Evolutionary conservation across 2,329 filamentous ascomycete species (phyloP).

Genomic region (Elsinoe ampelina): DNA sequence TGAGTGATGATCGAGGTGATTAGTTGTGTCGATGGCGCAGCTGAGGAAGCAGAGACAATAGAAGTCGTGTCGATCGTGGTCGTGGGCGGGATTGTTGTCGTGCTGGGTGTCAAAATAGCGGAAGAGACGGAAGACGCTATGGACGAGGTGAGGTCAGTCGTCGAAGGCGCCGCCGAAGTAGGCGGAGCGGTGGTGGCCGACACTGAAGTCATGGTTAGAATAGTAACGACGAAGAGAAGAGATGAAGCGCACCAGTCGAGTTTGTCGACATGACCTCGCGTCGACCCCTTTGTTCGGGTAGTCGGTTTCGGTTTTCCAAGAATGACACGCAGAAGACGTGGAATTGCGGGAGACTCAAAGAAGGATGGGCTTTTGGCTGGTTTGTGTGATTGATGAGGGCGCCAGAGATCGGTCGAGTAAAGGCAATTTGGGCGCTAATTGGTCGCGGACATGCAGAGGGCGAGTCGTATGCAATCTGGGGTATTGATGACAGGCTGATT

Average conservation of each 20-base stretch:
- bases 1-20: conserved; percentile 21
- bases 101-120: conserved; percentile 14
- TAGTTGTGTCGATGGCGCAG: conserved; percentile 18
- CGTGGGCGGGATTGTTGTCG: conserved; percentile 15
- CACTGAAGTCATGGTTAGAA: conserved; percentile 9
- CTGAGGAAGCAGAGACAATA: conserved; percentile 18
- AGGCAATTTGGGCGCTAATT: conserved; percentile 8
- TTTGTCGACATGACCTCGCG: conserved; percentile 13
- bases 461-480: neutral
- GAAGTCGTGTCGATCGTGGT: conserved; percentile 18
- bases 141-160: conserved; percentile 14
- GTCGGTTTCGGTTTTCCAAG: neutral
- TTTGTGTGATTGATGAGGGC: neutral
- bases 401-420: conserved; percentile 7
- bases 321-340: neutral
- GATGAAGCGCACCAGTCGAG: conserved; percentile 11
- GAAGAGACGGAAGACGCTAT: conserved; percentile 19
- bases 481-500: too few species aligned
- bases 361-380: neutral
- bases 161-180: conserved; percentile 14
- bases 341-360: neutral
- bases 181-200: conserved; percentile 4
- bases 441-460: neutral
- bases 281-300: conserved; percentile 7
- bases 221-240: neutral